Evolutionary conservation across 176 grass and related monocot species (phyloP), one percentile per base, ranked within the genome.

Genomic region (Aegilops speltoides): DNA sequence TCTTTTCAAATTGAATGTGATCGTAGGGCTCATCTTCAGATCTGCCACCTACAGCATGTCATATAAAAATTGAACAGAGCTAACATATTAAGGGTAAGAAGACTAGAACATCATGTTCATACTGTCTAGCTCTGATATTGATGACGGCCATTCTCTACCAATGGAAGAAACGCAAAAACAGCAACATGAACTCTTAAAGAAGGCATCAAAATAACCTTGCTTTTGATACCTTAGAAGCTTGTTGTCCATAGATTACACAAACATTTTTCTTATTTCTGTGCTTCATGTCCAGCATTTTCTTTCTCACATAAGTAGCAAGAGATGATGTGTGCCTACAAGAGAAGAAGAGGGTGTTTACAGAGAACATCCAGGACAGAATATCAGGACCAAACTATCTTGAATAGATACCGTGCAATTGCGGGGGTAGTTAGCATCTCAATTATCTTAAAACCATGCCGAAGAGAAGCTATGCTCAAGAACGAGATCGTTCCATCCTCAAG

Each of bases 1-100:
- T 94, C 96, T 98, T 95, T 89, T 95, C 88, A 98, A 95, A 88
- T 98, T 98, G 91, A 98, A 98, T 84, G 96, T 84, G 79, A 98
- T 91, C 16, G 88, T 98, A 76, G 96, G 93, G 77, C 96, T 94
- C 81, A 82, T 64, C 60, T 92, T 88, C 77, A 69, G n/a, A 93
- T 78, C 60, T 80, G 62, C 50, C 22, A 78, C 87, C 87, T 96
- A 79, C 52, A 90, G 80, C 48, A 69, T 74, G 57, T 16, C 10
- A 85, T 25, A 57, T 11, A 10, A 79, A 78, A 37, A 20, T 9
- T 59, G 59, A 4, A 28, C 2, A 76, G 13, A 73, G 7, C 71
- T 57, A 80, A 56, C 76, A 80, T 14, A 79, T 82, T 78, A 41
- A 64, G 36, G 32, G 10, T 1, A 48, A 72, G 28, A 28, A 70